Evolutionary conservation across 306 rosid species (phyloP), one percentile per base, ranked within the genome.

Genomic region (Sesbania bispinosa): DNA sequence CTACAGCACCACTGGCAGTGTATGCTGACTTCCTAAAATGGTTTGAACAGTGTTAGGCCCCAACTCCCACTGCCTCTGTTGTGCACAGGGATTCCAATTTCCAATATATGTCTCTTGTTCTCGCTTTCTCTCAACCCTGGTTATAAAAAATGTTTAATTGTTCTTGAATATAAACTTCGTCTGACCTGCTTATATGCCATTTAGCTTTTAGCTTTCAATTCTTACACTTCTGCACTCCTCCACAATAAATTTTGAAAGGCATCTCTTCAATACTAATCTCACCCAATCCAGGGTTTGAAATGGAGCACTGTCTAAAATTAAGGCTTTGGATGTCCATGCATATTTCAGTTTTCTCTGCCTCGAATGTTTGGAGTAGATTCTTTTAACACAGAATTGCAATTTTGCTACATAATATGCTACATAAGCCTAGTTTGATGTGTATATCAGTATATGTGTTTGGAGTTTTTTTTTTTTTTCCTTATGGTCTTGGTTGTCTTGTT

Each of bases 401-500:
- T 36, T 60, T 55, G 62, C 35, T 55, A 41, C 21, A 50, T 41
- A 52, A 47, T 67, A 4, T 52, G 50, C 48, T 50, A 57, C 19
- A 61, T 60, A 30, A 0, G 11, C 29, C 59, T 74, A 11, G 11
- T 52, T 14, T 18, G 26, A 58, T 68, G 18, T 62, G 0, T 32
- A 5, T 32, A 9, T 32, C n/a, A n/a, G 33, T 38, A 18, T 6
- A 11, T 39, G 35, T 19, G 30, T 77, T 36, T 69, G 42, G 10
- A 13, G 19, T 13, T 52, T 42, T 5, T 50, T 77, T 39, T 39
- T 39, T 11, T 4, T 10, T n/a, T n/a, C n/a, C n/a, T n/a, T n/a
- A n/a, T n/a, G n/a, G n/a, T n/a, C n/a, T 42, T 69, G 32, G 23
- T 69, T 51, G 30, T 68, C 67, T 69, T 53, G 52, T 48, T 71